Conservation (phyloP, 192 early-diverging fungal genomes). For the Fimicolochytrium jonesii region DNA sequence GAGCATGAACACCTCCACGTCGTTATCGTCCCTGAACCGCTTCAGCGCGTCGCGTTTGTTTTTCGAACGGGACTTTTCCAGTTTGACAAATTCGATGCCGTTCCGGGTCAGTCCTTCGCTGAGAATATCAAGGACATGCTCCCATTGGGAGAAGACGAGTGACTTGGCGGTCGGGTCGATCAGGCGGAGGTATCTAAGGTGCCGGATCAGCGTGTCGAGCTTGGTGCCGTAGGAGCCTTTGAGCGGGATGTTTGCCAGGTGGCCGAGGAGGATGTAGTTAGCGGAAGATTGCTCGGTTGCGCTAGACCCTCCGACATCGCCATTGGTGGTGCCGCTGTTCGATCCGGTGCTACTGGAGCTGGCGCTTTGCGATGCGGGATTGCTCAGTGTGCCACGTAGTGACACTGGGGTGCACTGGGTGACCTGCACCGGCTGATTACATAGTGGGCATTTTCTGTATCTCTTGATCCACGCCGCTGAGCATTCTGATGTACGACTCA, state of each 20-base stretch:
- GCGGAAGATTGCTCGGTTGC: not conserved
- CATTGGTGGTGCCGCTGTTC: not conserved
- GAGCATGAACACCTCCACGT: slow-evolving; percentile 42
- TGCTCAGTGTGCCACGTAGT: too few relatives aligned
- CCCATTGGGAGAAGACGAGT: slow-evolving; percentile 55
- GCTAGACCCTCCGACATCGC: not conserved
- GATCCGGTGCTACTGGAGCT: not conserved
- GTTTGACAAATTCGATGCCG: slow-evolving; percentile 30
- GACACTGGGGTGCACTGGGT: slow-evolving; percentile 4
- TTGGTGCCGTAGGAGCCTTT: slow-evolving; percentile 47
- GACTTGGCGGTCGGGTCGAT: slow-evolving; percentile 33
- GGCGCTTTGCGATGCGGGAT: too few relatives aligned
- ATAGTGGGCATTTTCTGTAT: slow-evolving; percentile 40
- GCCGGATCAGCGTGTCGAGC: slow-evolving; percentile 43
- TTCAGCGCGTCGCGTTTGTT: slow-evolving; percentile 22
- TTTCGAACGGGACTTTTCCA: slow-evolving; percentile 17
- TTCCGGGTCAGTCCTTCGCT: slow-evolving; percentile 30
- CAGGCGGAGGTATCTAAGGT: slow-evolving; percentile 31
- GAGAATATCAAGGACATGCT: slow-evolving; percentile 42
- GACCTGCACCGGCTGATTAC: slow-evolving; percentile 22
- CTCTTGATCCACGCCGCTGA: slow-evolving; percentile 29
- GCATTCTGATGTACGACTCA: slow-evolving; percentile 18
- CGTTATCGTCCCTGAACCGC: slow-evolving; percentile 30
- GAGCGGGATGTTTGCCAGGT: slow-evolving; percentile 17
- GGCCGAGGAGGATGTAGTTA: not conserved